Conservation (phyloP, 495 filamentous ascomycete genomes). For the Physcia stellaris region DNA sequence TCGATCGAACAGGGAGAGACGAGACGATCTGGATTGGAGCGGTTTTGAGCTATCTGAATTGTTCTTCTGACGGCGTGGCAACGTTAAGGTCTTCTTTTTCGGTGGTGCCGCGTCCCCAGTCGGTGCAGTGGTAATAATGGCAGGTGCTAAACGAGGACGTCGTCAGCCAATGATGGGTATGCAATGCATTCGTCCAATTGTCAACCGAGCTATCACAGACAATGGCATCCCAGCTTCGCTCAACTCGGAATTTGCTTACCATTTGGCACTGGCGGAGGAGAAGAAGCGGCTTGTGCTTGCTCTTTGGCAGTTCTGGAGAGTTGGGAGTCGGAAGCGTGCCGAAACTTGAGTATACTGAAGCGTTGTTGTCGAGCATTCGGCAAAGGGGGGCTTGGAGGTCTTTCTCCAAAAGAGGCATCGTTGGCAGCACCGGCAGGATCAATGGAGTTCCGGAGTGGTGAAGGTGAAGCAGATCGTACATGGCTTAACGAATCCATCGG, state of each 20-base stretch:
- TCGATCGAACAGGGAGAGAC: constrained; percentile 9
- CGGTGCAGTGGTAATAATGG: constrained; percentile 88
- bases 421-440: constrained; percentile 2
- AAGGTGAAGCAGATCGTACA: constrained; percentile 5
- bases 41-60: constrained; percentile 17
- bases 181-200: too few relatives aligned
- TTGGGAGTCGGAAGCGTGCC: constrained; percentile 89
- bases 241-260: constrained; percentile 49
- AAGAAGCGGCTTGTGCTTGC: constrained; percentile 43
- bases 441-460: constrained; percentile 9
- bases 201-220: too few relatives aligned
- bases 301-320: constrained; percentile 66
- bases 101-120: constrained; percentile 47
- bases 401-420: constrained; percentile 1
- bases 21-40: constrained; percentile 26
- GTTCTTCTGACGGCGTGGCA: constrained; percentile 19
- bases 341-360: constrained; percentile 81
- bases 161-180: too few relatives aligned
- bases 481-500: constrained; percentile 13
- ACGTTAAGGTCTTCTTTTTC: constrained; percentile 36
- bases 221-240: too few relatives aligned
- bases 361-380: constrained; percentile 41
- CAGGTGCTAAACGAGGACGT: constrained; percentile 44
- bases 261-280: constrained; percentile 62
- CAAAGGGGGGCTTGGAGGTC: constrained; percentile 4